Conservation (phyloP, 352 stramenopile species). For the Phytophthora cryptogea region DNA sequence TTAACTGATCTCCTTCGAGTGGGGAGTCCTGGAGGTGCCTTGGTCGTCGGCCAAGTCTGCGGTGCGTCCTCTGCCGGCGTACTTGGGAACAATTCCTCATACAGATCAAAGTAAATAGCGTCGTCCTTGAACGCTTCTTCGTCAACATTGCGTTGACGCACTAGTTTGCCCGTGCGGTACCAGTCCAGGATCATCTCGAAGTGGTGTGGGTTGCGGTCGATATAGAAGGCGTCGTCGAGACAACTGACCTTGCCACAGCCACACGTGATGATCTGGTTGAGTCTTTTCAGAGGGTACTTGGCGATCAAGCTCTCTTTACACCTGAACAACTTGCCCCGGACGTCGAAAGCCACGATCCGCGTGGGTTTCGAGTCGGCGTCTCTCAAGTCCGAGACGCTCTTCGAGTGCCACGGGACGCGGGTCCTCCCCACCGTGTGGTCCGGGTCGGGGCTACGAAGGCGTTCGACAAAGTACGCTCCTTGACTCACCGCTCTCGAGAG, state of each 20-base stretch:
- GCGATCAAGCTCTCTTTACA: constrained; percentile 69
- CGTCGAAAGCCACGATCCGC: constrained; percentile 54
- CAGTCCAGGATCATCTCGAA: constrained; percentile 80
- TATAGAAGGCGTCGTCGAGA: constrained; percentile 57
- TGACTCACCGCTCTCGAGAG: constrained; percentile 21
- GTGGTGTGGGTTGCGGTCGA: constrained; percentile 72
- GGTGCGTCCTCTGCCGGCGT: constrained; percentile 12
- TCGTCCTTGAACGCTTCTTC: constrained; percentile 58
- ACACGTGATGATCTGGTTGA: constrained; percentile 65
- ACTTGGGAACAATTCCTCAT: constrained; percentile 53
- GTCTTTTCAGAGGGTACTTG: constrained; percentile 61
- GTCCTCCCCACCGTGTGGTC: constrained; percentile 32
- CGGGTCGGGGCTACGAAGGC: constrained; percentile 21
- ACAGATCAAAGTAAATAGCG: constrained; percentile 72
- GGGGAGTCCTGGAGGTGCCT: constrained; percentile 8
- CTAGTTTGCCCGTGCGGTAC: constrained; percentile 63
- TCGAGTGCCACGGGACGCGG: constrained; percentile 35
- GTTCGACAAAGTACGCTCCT: constrained; percentile 19
- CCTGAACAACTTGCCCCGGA: constrained; percentile 68
- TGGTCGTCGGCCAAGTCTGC: constrained; percentile 23
- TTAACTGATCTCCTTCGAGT: constrained; percentile 36
- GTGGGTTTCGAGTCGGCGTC: constrained; percentile 8
- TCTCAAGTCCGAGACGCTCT: constrained; percentile 29
- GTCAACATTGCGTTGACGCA: constrained; percentile 47
- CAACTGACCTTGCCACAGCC: constrained; percentile 52